phyloP scores from a whole-genome alignment of 257 asterid species.

The Solanum pimpinellifolium region DNA sequence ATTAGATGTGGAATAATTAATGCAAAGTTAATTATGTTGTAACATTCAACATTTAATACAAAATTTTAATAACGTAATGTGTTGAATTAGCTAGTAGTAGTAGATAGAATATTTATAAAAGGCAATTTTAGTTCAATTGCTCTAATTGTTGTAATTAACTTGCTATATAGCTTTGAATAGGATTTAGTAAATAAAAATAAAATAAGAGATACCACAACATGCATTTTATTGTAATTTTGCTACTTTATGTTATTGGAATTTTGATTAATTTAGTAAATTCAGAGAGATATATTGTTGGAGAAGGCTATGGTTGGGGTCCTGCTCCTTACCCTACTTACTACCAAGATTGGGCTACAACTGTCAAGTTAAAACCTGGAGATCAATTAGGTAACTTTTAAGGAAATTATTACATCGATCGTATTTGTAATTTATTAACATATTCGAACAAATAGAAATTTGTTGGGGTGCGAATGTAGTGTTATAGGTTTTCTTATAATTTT shows the following conservation, averaged over 20 bases:
- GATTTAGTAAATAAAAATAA: not conserved
- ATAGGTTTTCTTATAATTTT: not conserved
- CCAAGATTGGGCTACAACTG: not conserved
- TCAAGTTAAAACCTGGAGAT: not conserved
- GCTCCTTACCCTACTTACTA: not conserved
- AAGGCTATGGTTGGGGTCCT: not conserved
- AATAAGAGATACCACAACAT: not conserved
- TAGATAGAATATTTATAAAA: not conserved
- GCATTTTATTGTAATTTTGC: not conserved
- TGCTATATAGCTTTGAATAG: not conserved
- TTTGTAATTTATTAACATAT: not conserved
- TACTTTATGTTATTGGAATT: not conserved
- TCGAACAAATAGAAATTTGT: not conserved
- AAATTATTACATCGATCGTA: not conserved
- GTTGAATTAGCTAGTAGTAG: not conserved
- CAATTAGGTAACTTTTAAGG: not conserved
- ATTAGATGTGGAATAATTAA: not conserved
- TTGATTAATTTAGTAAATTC: not conserved
- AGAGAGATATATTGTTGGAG: not conserved
- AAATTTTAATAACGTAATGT: not conserved
- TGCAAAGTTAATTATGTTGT: not conserved
- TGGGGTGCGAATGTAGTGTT: not conserved
- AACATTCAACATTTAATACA: not conserved
- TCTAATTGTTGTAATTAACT: not conserved
- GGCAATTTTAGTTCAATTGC: not conserved